These are phyloP conservation scores for Quercus alba DNA, from an alignment of 306 rosid genomes.

Conservation along the genomic window DNA sequence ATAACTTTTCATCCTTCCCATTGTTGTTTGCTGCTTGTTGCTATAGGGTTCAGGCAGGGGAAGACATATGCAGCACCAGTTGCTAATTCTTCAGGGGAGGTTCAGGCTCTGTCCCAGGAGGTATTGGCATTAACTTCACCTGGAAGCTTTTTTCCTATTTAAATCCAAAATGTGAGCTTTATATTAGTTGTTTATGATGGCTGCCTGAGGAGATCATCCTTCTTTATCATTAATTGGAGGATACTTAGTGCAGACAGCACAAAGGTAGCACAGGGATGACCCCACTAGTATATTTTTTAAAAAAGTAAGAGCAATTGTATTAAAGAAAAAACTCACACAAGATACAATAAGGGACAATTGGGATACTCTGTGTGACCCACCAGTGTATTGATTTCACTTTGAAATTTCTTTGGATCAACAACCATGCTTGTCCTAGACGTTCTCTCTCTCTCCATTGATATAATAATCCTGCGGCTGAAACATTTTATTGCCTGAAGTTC, in stretches of 20 bases:
- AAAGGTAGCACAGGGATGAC: not conserved
- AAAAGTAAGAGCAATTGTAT: too few species aligned
- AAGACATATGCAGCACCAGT: constrained; percentile 45
- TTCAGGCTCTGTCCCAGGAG: constrained; percentile 81
- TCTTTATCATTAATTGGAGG: not conserved
- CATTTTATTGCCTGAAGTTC: not conserved
- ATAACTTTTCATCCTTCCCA: not conserved
- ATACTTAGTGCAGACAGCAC: not conserved
- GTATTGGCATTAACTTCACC: constrained; percentile 33
- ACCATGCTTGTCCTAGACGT: not conserved
- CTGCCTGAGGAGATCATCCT: not conserved
- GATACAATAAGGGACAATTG: too few species aligned
- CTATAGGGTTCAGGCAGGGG: constrained; percentile 60
- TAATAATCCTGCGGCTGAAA: not conserved
- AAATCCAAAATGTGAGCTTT: not conserved
- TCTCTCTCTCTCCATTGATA: not conserved
- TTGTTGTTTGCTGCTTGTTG: constrained; percentile 26
- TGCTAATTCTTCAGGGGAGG: constrained; percentile 46
- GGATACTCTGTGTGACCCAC: too few species aligned
- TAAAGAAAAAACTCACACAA: too few species aligned
- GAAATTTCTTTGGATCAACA: not conserved
- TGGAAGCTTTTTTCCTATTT: constrained; percentile 6
- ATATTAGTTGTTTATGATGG: not conserved
- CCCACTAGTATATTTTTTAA: too few species aligned
- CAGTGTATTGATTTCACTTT: not conserved